phyloP scores from a whole-genome alignment of 2,329 filamentous ascomycete species.

The Trichoderma guizhouense region DNA sequence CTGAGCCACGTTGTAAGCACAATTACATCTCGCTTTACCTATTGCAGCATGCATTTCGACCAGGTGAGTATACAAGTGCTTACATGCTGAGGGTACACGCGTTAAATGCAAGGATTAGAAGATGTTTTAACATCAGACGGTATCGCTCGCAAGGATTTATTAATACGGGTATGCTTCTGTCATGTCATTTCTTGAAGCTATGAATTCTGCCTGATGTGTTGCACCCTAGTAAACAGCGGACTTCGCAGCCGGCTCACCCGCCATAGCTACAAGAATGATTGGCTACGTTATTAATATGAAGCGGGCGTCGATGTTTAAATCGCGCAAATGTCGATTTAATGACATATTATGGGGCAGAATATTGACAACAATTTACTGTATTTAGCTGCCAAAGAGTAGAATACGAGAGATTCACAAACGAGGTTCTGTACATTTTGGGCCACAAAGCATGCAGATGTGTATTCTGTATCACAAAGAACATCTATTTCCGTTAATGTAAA shows the following conservation, averaged over 20 bases:
- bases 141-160: neutral
- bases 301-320: neutral
- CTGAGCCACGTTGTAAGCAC: neutral
- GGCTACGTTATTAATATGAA: neutral
- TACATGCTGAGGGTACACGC: neutral
- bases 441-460: neutral
- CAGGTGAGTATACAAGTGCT: neutral
- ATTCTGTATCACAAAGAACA: neutral
- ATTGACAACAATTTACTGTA: neutral
- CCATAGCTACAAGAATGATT: neutral
- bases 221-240: neutral
- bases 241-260: neutral
- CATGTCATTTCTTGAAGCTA: neutral
- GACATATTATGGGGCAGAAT: neutral
- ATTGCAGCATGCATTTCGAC: neutral
- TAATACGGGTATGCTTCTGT: neutral
- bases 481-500: neutral
- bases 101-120: neutral
- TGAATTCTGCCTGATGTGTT: neutral
- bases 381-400: neutral
- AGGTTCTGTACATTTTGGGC: too few species aligned
- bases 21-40: neutral
- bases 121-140: neutral
- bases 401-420: neutral
- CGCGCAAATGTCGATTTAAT: neutral